Conservation (phyloP, 768 basidiomycete genomes). For the Mrakia blollopis region DNA sequence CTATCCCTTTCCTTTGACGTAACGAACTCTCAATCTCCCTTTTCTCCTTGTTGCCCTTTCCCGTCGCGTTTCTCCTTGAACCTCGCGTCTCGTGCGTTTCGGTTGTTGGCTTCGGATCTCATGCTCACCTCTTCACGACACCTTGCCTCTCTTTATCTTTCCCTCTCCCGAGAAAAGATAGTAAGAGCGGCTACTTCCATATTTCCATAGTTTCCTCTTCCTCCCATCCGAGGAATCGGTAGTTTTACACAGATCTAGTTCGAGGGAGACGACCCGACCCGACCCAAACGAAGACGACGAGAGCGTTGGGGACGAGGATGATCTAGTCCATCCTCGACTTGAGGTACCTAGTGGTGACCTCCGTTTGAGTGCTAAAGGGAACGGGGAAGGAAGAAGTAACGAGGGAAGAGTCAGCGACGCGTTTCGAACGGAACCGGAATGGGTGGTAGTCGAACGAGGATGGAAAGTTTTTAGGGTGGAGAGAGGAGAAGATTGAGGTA, state of each 20-base stretch:
- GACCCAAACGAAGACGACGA: neutral
- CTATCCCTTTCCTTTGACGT: neutral
- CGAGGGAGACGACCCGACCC: neutral
- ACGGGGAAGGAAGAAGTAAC: neutral
- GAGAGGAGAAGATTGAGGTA: neutral
- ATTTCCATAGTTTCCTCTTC: neutral
- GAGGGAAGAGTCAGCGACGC: neutral
- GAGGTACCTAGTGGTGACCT: conserved; percentile 73
- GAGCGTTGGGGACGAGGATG: no score
- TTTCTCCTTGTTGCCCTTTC: no score
- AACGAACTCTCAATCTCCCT: no score
- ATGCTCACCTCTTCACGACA: no score
- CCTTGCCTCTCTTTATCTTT: no score
- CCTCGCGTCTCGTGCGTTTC: no score
- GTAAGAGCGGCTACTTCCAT: no score
- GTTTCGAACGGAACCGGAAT: no score
- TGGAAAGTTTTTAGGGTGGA: neutral
- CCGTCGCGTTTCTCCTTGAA: no score
- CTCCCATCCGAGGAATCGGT: neutral
- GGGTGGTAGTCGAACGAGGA: neutral
- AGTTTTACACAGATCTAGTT: neutral
- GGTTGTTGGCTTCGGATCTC: no score
- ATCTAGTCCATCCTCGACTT: conserved; percentile 83
- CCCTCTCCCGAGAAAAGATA: no score
- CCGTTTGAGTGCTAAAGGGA: conserved; percentile 49